These are phyloP conservation scores for Musa beccarii DNA, from an alignment of 176 grass and related monocot genomes.

Conservation along the genomic window DNA sequence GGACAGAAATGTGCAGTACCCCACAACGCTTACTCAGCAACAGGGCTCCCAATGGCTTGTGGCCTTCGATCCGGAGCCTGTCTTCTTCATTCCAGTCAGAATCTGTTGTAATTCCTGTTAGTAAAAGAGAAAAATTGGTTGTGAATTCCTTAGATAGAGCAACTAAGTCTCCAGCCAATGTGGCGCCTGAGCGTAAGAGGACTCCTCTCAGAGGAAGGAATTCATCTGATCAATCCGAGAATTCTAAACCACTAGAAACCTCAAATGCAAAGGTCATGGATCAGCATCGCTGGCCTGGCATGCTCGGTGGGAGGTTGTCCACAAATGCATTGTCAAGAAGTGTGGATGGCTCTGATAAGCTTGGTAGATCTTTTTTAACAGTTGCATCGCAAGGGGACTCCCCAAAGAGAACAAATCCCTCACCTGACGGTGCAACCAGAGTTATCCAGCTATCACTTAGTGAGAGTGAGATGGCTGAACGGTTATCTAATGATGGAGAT, in stretches of 20 bases:
- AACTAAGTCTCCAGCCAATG: slow-evolving; percentile 19
- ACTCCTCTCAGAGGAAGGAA: slow-evolving; percentile 55
- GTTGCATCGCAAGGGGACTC: slow-evolving; percentile 23
- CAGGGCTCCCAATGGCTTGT: slow-evolving; percentile 59
- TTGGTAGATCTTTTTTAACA: slow-evolving; percentile 15
- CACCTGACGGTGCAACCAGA: slow-evolving; percentile 30
- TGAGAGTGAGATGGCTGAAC: slow-evolving; percentile 33
- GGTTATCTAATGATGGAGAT: slow-evolving; percentile 37
- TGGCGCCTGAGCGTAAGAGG: slow-evolving; percentile 52
- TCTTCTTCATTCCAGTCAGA: slow-evolving; percentile 70
- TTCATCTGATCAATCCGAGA: slow-evolving; percentile 53
- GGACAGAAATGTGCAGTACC: slow-evolving; percentile 30
- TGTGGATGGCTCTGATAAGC: slow-evolving; percentile 38
- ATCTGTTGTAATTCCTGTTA: slow-evolving; percentile 23
- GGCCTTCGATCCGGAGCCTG: slow-evolving; percentile 77
- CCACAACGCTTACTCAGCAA: slow-evolving; percentile 26
- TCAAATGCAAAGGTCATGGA: slow-evolving; percentile 64
- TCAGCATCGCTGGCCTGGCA: slow-evolving; percentile 83
- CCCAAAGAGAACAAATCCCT: slow-evolving; percentile 30
- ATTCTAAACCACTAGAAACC: slow-evolving; percentile 14
- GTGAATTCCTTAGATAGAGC: slow-evolving; percentile 25
- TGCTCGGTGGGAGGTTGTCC: slow-evolving; percentile 52
- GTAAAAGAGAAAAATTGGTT: slow-evolving; percentile 24
- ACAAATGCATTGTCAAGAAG: slow-evolving; percentile 29
- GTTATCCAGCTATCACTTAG: slow-evolving; percentile 24